A percentile compares a stretch with the other conserved stretches of the same genome.
Conservation (phyloP, 148 eudicot genomes). For the Chenopodium quinoa region DNA sequence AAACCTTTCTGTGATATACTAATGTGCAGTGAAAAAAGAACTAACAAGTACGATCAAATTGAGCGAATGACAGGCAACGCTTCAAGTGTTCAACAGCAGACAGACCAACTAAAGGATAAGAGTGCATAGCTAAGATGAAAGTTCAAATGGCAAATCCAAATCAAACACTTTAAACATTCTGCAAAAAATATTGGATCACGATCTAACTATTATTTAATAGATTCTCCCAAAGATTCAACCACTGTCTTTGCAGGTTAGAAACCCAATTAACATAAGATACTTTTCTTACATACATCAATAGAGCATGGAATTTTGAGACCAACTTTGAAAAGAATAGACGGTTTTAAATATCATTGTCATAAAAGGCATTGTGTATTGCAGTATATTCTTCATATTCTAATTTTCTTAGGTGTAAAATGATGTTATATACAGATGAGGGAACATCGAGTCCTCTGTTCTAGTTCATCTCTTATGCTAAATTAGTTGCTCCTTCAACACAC, state of each 20-base stretch:
- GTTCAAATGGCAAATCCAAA: not conserved
- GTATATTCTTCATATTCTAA: not conserved
- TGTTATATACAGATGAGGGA: not conserved
- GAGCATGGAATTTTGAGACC: not conserved
- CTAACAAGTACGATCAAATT: not conserved
- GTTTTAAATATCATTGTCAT: not conserved
- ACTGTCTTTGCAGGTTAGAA: not conserved
- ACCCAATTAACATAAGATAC: not conserved
- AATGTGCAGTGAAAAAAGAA: too few species aligned
- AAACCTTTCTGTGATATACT: too few species aligned
- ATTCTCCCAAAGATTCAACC: not conserved
- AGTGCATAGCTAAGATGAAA: not conserved
- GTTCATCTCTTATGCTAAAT: not conserved
- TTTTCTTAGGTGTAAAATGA: not conserved
- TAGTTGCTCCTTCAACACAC: not conserved
- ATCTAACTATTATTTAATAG: not conserved
- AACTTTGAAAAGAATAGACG: not conserved
- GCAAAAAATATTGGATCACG: not conserved
- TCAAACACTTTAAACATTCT: not conserved
- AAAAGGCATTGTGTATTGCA: not conserved
- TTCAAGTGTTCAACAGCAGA: not conserved
- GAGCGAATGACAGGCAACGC: not conserved
- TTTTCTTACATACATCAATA: not conserved
- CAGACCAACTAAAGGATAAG: not conserved
- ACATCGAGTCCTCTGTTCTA: not conserved